phyloP scores from a whole-genome alignment of 1,284 basidiomycete genomes.

The Trichosporon inkin region DNA sequence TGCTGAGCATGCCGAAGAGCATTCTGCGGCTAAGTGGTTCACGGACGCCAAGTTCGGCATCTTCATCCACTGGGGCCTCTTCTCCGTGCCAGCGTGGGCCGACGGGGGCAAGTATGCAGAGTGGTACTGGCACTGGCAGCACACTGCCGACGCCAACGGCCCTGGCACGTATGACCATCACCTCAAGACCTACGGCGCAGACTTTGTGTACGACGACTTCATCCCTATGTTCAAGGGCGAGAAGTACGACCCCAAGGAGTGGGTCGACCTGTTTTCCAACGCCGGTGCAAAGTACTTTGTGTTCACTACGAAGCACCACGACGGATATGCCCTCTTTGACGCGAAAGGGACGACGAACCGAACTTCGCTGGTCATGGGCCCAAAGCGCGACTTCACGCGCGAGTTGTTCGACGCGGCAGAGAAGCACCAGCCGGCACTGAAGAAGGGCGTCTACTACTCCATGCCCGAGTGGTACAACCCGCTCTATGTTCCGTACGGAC shows the following conservation, averaged over 20 bases:
- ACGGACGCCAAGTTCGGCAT: slow-evolving; percentile 34
- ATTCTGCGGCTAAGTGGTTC: slow-evolving; percentile 18
- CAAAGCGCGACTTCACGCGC: slow-evolving; percentile 56
- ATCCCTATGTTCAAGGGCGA: slow-evolving; percentile 57
- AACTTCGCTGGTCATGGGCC: slow-evolving; percentile 55
- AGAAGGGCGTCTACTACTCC: slow-evolving; percentile 26
- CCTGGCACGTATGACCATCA: slow-evolving; percentile 55
- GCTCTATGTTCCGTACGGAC: slow-evolving; percentile 56
- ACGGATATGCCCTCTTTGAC: slow-evolving; percentile 57
- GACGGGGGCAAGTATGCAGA: slow-evolving; percentile 53
- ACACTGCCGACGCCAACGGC: slow-evolving; percentile 27
- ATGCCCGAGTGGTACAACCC: slow-evolving; percentile 60
- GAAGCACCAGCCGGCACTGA: slow-evolving; percentile 17
- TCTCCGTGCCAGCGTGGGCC: slow-evolving; percentile 50
- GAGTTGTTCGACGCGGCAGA: slow-evolving; percentile 58
- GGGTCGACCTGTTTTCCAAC: slow-evolving; percentile 57
- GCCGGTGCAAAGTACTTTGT: slow-evolving; percentile 64
- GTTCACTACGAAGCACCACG: slow-evolving; percentile 54
- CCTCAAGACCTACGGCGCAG: slow-evolving; percentile 54
- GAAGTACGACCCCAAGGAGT: slow-evolving; percentile 57
- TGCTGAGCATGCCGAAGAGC: background rate
- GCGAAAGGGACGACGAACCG: slow-evolving; percentile 55
- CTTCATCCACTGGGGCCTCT: slow-evolving; percentile 62
- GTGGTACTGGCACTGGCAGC: slow-evolving; percentile 54
- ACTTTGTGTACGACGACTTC: slow-evolving; percentile 59